Percentiles rank a stretch among this genome's conserved stretches.
phyloP scores from a whole-genome alignment of 495 filamentous ascomycete genomes.

The Xylaria castorea region DNA sequence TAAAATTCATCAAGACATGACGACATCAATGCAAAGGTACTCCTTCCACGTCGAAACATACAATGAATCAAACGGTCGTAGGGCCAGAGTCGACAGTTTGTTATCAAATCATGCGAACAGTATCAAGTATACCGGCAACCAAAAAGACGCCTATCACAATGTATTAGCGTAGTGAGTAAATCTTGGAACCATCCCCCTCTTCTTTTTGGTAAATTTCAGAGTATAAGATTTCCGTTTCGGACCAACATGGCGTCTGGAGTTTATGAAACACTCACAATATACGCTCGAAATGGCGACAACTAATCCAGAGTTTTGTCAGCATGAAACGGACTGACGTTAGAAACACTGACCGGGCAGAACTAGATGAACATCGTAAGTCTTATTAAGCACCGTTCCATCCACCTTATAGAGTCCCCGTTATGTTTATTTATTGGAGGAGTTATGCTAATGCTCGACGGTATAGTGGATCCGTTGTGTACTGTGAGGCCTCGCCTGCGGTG shows the following conservation, averaged over 20 bases:
- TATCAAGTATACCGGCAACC: accelerated
- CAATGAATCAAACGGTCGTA: not conserved
- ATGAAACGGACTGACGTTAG: not conserved
- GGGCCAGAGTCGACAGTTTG: not conserved
- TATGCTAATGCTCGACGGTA: not conserved
- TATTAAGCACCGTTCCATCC: not conserved
- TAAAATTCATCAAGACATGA: not conserved
- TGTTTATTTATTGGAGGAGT: not conserved
- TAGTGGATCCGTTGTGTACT: not conserved
- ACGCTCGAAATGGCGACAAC: not conserved
- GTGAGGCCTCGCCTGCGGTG: not conserved
- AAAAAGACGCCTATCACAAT: not conserved
- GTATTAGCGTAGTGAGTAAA: not conserved
- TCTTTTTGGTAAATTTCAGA: not conserved
- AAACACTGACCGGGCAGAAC: not conserved
- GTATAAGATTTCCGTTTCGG: not conserved
- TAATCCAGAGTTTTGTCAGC: not conserved
- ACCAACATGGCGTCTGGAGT: not conserved
- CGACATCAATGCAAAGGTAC: not conserved
- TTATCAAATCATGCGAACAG: not conserved
- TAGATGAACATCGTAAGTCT: not conserved
- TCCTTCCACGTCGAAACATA: not conserved
- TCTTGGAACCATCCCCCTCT: not conserved
- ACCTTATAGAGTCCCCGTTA: not conserved
- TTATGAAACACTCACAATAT: not conserved